Evolutionary conservation across 192 early-diverging fungal species (phyloP).

Genomic region (Paraglomus brasilianum): DNA sequence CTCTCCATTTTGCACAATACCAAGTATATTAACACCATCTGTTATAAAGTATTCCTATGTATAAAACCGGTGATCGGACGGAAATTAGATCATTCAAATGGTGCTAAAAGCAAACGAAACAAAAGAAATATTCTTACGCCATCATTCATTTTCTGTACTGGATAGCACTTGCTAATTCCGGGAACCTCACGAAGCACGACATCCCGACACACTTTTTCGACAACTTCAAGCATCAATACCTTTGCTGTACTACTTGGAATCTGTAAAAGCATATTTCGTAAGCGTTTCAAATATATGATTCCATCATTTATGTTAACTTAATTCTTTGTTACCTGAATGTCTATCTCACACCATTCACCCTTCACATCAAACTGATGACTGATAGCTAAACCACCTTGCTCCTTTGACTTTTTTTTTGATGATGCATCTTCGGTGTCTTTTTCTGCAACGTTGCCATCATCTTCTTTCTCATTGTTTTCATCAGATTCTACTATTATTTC

Average conservation of each 20-base stretch:
- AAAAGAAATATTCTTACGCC: neutral
- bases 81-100: neutral
- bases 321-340: conserved; percentile 13
- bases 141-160: conserved; percentile 75
- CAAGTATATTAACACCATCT: conserved; percentile 88
- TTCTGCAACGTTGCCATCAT: conserved; percentile 47
- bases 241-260: conserved; percentile 91
- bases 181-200: conserved; percentile 85
- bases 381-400: conserved; percentile 70
- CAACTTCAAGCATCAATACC: conserved; percentile 89
- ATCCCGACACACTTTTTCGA: conserved; percentile 68
- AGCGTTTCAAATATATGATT: too few species aligned
- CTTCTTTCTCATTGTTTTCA: conserved; percentile 43
- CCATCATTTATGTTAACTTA: neutral
- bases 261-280: conserved; percentile 30
- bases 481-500: conserved; percentile 45
- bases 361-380: conserved; percentile 69
- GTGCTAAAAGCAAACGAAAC: neutral
- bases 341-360: conserved; percentile 78
- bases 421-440: conserved; percentile 41
- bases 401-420: conserved; percentile 52
- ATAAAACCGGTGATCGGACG: conserved; percentile 30
- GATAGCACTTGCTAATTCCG: conserved; percentile 78
- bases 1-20: conserved; percentile 80
- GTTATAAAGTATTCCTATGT: conserved; percentile 64